Conservation (phyloP, 116 monocot species). For the Thalassia testudinum region DNA sequence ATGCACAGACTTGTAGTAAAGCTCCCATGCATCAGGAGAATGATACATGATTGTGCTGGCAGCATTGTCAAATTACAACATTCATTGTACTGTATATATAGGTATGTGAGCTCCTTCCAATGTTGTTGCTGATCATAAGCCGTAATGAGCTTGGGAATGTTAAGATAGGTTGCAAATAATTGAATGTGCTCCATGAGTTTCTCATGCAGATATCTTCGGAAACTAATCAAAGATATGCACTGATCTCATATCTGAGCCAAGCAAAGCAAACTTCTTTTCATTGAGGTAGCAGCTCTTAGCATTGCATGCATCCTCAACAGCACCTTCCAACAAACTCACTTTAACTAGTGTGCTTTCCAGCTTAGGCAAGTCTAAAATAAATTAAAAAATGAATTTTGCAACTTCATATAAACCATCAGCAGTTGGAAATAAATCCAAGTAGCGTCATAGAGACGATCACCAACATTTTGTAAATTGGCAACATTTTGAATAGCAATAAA, state of each 20-base stretch:
- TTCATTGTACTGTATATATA: slow-evolving; percentile 96
- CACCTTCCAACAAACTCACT: slow-evolving; percentile 91
- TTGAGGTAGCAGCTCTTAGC: slow-evolving; percentile 84
- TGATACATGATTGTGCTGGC: slow-evolving; percentile 96
- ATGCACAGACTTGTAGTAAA: slow-evolving; percentile 98
- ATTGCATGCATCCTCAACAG: slow-evolving; percentile 77
- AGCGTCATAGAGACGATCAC: slow-evolving; percentile 90
- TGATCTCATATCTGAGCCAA: slow-evolving; percentile 88
- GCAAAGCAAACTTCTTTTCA: slow-evolving; percentile 96
- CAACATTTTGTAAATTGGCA: slow-evolving; percentile 97
- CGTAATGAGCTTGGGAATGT: slow-evolving; percentile 74
- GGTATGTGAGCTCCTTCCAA: slow-evolving; percentile 95
- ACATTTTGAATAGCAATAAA: slow-evolving; percentile 99
- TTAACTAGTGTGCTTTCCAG: slow-evolving; percentile 84
- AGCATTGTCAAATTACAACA: slow-evolving; percentile 99
- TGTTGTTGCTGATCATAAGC: slow-evolving; percentile 95
- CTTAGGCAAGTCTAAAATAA: no score
- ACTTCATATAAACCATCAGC: no score
- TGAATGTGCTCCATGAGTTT: slow-evolving; percentile 98
- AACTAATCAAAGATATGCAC: not conserved
- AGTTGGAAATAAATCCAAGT: slow-evolving; percentile 94
- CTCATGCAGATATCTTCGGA: slow-evolving; percentile 61
- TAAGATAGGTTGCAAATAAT: slow-evolving; percentile 62
- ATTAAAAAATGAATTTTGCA: no score
- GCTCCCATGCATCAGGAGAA: slow-evolving; percentile 57